Evolutionary conservation across 73 alveolate genomes (phyloP), one percentile per base, ranked within the genome.

Genomic region (Paramecium pentaurelia): DNA sequence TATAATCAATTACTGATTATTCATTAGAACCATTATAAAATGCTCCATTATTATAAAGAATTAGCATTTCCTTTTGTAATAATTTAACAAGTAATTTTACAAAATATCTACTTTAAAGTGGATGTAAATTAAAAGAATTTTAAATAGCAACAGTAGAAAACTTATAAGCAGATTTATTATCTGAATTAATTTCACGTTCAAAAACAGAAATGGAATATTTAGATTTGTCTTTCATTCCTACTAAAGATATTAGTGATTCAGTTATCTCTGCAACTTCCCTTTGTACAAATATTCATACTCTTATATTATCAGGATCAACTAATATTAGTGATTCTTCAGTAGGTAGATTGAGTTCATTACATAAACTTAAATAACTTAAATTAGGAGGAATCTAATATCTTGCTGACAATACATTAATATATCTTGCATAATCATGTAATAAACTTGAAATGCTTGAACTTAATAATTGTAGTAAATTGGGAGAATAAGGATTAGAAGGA

Each of bases 321-420:
- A 75, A 42, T 75, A 32, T 75, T 12, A 38, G 68, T 75, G 88
- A 75, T 20, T 42, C 58, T 36, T 75, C 58, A n/a, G 38, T 75
- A n/a, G 60, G 68, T 6, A 75, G 60, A 42, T 75, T 75, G 60
- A 75, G 60, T 20, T 30, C 38, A 9, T 38, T 75, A 16, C 88
- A 36, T n/a, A 75, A 75, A 27, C 36, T 87, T 10, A 87, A 87
- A 68, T 58, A 73, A 32, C 70, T 87, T 8, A 87, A 87, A 59
- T 60, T 87, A 87, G 93, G 93, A 14, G 93, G 93, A 12, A 60
- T 87, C 0, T 16, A 60, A 40, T 58, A 54, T 42, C 34, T 87
- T 59, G 47, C 87, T 36, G 86, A 87, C 47, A 59, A 60, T 64
- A 64, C 84, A 12, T 20, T 87, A 4, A 42, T 59, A 16, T 44